Percentiles rank a stretch among this genome's conserved stretches.
Evolutionary conservation across 176 grass and related monocot genomes (phyloP).

Genomic region (Pharus latifolius): DNA sequence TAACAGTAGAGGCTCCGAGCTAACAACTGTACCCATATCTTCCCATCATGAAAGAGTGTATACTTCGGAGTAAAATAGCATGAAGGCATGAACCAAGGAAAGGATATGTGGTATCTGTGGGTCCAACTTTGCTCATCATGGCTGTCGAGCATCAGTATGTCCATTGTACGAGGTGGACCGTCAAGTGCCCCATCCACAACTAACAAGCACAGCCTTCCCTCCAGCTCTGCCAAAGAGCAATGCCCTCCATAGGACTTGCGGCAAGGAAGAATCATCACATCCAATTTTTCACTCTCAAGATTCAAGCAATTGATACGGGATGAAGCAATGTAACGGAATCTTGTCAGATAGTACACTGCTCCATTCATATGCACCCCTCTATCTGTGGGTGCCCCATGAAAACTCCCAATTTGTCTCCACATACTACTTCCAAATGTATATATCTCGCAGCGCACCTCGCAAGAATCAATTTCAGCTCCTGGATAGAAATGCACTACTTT

Average conservation of each 20-base stretch:
- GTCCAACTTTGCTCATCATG: slow-evolving; percentile 33
- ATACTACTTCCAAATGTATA: slow-evolving; percentile 21
- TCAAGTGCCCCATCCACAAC: slow-evolving; percentile 39
- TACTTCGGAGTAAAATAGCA: slow-evolving; percentile 50
- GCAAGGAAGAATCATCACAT: slow-evolving; percentile 27
- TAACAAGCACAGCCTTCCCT: slow-evolving; percentile 39
- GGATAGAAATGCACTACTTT: slow-evolving; percentile 51
- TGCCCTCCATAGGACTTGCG: slow-evolving; percentile 43
- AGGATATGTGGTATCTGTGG: slow-evolving; percentile 25
- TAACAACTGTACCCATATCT: slow-evolving; percentile 51
- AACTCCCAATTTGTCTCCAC: slow-evolving; percentile 33
- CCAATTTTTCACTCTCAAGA: slow-evolving; percentile 35
- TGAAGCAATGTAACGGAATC: slow-evolving; percentile 37
- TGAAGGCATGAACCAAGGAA: slow-evolving; percentile 33
- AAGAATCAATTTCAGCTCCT: slow-evolving; percentile 16
- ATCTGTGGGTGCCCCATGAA: slow-evolving; percentile 18
- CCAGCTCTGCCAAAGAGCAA: slow-evolving; percentile 40
- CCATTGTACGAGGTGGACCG: slow-evolving; percentile 29
- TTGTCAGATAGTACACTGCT: slow-evolving; percentile 39
- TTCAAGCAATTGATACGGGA: slow-evolving; percentile 42
- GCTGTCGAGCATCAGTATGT: slow-evolving; percentile 25
- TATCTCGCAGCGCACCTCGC: slow-evolving; percentile 18
- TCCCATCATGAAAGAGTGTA: slow-evolving; percentile 27
- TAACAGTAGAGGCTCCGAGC: slow-evolving; percentile 35
- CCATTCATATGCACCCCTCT: slow-evolving; percentile 51